Conservation (phyloP, 495 filamentous ascomycete species). For the Tirmania nivea region DNA sequence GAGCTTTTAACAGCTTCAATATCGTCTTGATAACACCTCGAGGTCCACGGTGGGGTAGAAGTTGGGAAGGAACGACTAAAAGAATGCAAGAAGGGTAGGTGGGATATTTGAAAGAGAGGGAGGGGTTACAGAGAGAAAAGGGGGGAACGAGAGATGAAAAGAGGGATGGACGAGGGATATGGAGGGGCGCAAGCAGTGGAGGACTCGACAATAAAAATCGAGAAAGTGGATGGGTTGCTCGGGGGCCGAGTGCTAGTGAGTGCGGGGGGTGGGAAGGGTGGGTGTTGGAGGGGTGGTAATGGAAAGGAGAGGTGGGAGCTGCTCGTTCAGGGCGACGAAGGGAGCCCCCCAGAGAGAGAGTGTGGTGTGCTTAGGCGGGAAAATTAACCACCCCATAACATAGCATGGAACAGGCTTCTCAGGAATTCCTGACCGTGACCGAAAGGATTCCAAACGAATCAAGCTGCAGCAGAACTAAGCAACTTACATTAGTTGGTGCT, state of each 20-base stretch:
- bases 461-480: no score
- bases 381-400: no score
- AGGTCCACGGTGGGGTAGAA: conserved; percentile 1
- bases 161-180: conserved; percentile 10
- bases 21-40: neutral
- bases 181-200: conserved; percentile 16
- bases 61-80: neutral
- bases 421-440: no score
- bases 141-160: conserved; percentile 21
- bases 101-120: conserved; percentile 17
- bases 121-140: conserved; percentile 23
- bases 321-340: neutral
- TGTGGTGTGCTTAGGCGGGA: no score
- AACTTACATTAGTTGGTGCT: no score
- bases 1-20: neutral
- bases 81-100: conserved; percentile 12
- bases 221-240: conserved; percentile 17
- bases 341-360: no score
- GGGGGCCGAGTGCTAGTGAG: conserved; percentile 9
- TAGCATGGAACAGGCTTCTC: no score
- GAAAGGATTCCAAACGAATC: no score
- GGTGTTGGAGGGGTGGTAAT: neutral
- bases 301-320: neutral
- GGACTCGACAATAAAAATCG: conserved; percentile 19
- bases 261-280: neutral